phyloP scores from a whole-genome alignment of 495 filamentous ascomycete species.

The Margaritispora aquatica region DNA sequence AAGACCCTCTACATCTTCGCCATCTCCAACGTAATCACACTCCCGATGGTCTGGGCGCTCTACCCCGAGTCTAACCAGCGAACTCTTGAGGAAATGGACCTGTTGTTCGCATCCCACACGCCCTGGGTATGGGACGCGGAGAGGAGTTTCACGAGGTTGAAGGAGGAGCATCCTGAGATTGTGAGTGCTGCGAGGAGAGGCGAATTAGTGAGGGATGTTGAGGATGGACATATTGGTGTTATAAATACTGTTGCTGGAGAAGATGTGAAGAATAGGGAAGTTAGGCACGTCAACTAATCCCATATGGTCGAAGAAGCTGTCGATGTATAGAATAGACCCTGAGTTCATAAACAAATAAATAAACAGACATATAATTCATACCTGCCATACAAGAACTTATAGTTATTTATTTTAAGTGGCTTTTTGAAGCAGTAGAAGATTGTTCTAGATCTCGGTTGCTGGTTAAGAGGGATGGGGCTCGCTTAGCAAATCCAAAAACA shows the following conservation, averaged over 20 bases:
- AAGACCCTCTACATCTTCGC: conserved; percentile 66
- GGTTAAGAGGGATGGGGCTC: too few species aligned
- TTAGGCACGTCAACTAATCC: background rate
- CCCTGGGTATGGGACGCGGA: conserved; percentile 63
- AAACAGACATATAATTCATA: too few species aligned
- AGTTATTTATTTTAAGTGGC: too few species aligned
- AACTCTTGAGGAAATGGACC: conserved; percentile 64
- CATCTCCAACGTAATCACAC: conserved; percentile 52
- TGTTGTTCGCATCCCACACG: conserved; percentile 54
- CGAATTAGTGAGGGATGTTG: background rate
- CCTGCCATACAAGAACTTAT: too few species aligned
- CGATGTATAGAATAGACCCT: too few species aligned
- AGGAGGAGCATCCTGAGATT: conserved; percentile 36
- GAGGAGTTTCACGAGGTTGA: conserved; percentile 54
- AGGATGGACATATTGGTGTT: background rate
- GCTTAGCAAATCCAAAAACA: too few species aligned
- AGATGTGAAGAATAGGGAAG: background rate
- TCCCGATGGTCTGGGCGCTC: conserved; percentile 62
- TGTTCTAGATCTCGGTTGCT: too few species aligned
- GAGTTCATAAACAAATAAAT: too few species aligned
- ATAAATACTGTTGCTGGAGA: background rate
- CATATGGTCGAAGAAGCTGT: background rate
- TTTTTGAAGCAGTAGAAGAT: too few species aligned
- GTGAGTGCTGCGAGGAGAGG: conserved; percentile 1
- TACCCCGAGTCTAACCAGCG: conserved; percentile 65